Evolutionary conservation across 176 grass and related monocot species (phyloP).

Genomic region (Luzula sylvatica): DNA sequence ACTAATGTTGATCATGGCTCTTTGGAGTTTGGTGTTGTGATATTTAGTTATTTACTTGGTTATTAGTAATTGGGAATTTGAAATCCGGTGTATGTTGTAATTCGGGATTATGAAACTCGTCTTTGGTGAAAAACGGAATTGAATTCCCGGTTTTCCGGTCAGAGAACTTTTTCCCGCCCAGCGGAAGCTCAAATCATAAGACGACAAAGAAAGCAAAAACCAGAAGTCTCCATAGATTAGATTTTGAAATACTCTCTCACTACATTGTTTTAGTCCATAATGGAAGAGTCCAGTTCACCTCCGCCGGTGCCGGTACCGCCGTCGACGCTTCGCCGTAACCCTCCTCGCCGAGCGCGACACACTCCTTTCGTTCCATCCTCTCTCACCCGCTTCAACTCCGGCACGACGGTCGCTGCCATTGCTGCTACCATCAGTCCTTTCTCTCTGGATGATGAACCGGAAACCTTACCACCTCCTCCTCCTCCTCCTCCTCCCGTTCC

Average conservation of each 20-base stretch:
- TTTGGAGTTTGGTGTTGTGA: neutral
- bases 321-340: conserved; percentile 60
- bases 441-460: conserved; percentile 13
- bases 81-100: too few relatives aligned
- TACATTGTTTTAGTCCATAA: neutral
- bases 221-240: too few relatives aligned
- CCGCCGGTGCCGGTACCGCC: conserved; percentile 28
- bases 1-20: neutral
- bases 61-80: too few relatives aligned
- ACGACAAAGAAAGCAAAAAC: neutral
- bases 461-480: conserved; percentile 14
- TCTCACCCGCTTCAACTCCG: neutral
- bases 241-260: too few relatives aligned
- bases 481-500: neutral
- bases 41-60: neutral
- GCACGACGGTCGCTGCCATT: neutral
- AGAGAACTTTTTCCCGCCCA: neutral
- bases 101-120: too few relatives aligned
- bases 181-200: conserved; percentile 2
- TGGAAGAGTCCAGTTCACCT: conserved; percentile 3
- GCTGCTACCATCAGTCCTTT: conserved; percentile 2
- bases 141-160: too few relatives aligned
- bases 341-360: conserved; percentile 34
- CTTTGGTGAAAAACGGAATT: too few relatives aligned
- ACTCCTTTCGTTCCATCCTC: conserved; percentile 25